Conservation (phyloP, 2,329 filamentous ascomycete species). For the Colletotrichum sansevieriae region DNA sequence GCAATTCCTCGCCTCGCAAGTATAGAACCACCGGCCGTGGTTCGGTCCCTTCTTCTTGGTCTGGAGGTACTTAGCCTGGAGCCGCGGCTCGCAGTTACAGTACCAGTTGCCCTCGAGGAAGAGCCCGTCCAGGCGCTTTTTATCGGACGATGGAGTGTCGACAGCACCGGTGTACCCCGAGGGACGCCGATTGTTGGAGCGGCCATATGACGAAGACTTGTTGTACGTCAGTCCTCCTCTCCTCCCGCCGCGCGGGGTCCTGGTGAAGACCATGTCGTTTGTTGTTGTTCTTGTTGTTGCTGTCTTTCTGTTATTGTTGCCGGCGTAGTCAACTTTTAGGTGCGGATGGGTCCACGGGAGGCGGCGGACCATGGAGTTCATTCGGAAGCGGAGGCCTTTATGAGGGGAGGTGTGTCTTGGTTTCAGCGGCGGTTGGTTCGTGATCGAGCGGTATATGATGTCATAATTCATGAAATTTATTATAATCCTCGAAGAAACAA, state of each 20-base stretch:
- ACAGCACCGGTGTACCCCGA: not conserved
- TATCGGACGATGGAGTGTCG: slow-evolving; percentile 43
- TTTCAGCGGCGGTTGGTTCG: slow-evolving; percentile 15
- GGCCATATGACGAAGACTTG: not conserved
- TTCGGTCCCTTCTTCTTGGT: slow-evolving; percentile 56
- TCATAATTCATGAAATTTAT: slow-evolving; percentile 7
- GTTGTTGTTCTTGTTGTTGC: not conserved
- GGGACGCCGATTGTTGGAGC: not conserved
- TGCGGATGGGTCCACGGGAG: slow-evolving; percentile 39
- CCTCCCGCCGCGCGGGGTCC: slow-evolving; percentile 30
- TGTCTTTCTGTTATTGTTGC: not conserved
- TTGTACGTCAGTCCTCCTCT: slow-evolving; percentile 33
- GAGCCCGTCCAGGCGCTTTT: slow-evolving; percentile 51
- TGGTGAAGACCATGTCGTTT: slow-evolving; percentile 16
- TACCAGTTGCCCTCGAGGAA: slow-evolving; percentile 53
- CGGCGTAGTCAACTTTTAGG: slow-evolving; percentile 29
- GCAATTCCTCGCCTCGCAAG: slow-evolving; percentile 55
- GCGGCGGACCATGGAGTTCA: slow-evolving; percentile 34
- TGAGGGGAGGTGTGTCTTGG: not conserved
- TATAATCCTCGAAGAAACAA: no score
- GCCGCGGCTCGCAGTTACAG: slow-evolving; percentile 59
- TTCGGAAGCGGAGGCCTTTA: not conserved
- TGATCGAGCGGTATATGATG: slow-evolving; percentile 6
- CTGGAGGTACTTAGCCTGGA: slow-evolving; percentile 51
- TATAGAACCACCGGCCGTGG: slow-evolving; percentile 58